A percentile compares a stretch with the other conserved stretches of the same genome.
Evolutionary conservation across 768 basidiomycete species (phyloP).

Genomic region (Coprinopsis cinerea): DNA sequence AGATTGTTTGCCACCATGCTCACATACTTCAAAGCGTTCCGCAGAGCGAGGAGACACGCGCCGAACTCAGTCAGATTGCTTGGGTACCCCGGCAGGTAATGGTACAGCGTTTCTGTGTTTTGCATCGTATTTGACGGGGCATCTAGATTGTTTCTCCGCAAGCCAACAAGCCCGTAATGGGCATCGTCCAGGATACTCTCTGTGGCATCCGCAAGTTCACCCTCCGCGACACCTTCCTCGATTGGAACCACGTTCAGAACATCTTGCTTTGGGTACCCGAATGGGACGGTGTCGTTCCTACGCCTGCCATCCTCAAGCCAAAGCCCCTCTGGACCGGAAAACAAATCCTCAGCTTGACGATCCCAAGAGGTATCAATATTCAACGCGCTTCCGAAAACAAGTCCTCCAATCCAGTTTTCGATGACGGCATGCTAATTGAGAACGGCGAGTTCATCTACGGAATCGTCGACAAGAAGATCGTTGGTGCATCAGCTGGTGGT

Average conservation of each 20-base stretch:
- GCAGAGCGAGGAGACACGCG: slow-evolving; percentile 96
- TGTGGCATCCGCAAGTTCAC: slow-evolving; percentile 98
- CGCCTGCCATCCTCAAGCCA: slow-evolving; percentile 92
- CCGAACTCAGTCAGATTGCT: slow-evolving; percentile 95
- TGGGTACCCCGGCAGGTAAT: slow-evolving; percentile 94
- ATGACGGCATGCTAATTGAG: slow-evolving; percentile 94
- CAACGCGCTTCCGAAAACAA: slow-evolving; percentile 75
- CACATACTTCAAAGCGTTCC: slow-evolving; percentile 60
- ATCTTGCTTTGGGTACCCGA: slow-evolving; percentile 97
- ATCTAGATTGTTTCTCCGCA: slow-evolving; percentile 95
- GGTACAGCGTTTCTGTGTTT: not conserved
- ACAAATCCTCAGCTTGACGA: slow-evolving; percentile 86
- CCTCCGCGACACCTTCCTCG: slow-evolving; percentile 89
- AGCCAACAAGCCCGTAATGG: slow-evolving; percentile 99
- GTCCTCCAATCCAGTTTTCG: slow-evolving; percentile 74
- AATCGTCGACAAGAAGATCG: slow-evolving; percentile 98
- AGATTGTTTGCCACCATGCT: not conserved
- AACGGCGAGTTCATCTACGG: slow-evolving; percentile 95
- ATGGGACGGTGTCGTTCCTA: slow-evolving; percentile 92
- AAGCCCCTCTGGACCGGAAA: slow-evolving; percentile 98
- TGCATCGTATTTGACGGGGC: not conserved
- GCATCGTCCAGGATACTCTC: slow-evolving; percentile 97
- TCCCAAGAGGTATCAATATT: slow-evolving; percentile 95
- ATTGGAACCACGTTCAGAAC: slow-evolving; percentile 95
- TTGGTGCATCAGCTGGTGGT: slow-evolving; percentile 91